Percentiles rank a stretch among this genome's conserved stretches.
Evolutionary conservation across 441 rosid species (phyloP).

Genomic region (Metrosideros polymorpha): DNA sequence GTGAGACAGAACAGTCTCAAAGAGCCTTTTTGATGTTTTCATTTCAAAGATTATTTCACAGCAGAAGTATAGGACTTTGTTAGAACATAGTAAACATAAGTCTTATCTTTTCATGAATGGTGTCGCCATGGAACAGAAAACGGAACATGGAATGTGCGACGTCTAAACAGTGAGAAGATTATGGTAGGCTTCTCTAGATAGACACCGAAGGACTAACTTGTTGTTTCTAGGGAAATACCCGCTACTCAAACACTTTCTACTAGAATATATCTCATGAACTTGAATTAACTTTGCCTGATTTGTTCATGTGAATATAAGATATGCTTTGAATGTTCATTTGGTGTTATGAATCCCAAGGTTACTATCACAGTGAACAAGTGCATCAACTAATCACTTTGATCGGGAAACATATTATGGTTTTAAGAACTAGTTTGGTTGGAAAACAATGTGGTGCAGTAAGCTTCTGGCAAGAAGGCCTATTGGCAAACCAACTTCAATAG

Average conservation of each 20-base stretch:
- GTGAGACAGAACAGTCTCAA: conserved; percentile 13
- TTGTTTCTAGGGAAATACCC: not conserved
- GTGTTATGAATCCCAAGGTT: not conserved
- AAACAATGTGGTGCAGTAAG: not conserved
- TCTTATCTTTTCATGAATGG: not conserved
- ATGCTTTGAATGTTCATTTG: not conserved
- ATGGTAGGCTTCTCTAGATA: not conserved
- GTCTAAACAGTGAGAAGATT: not conserved
- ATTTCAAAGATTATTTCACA: not conserved
- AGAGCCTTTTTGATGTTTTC: not conserved
- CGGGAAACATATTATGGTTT: not conserved
- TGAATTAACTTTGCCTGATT: not conserved
- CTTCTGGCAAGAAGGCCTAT: not conserved
- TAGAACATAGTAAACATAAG: not conserved
- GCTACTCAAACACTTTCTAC: not conserved
- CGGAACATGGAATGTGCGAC: not conserved
- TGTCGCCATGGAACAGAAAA: not conserved
- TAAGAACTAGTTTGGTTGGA: not conserved
- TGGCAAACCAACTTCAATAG: not conserved
- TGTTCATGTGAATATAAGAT: not conserved
- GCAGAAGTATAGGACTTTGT: not conserved
- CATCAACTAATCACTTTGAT: not conserved
- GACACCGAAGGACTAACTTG: not conserved
- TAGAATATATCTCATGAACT: not conserved
- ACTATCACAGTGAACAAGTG: not conserved